These are phyloP conservation scores for Limtongia smithiae DNA, from an alignment of 805 yeast species.

Conservation along the genomic window DNA sequence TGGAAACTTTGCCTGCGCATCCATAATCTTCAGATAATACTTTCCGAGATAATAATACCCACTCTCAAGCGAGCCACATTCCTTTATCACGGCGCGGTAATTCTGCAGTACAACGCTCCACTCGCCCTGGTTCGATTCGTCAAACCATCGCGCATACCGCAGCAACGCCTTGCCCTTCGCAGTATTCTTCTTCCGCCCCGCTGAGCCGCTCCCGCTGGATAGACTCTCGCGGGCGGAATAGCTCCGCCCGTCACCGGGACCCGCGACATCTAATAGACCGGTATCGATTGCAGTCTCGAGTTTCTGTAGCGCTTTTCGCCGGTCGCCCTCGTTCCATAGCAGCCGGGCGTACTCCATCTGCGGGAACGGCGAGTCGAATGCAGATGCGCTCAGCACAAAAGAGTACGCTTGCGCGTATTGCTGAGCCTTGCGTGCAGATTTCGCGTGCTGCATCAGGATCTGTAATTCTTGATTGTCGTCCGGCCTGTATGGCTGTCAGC, in stretches of 20 bases:
- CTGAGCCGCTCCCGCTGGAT: no score
- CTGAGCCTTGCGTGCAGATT: slow-evolving; percentile 61
- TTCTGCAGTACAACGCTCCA: slow-evolving; percentile 68
- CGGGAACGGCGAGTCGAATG: slow-evolving; percentile 36
- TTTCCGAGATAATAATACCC: slow-evolving; percentile 78
- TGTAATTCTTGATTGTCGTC: slow-evolving; percentile 42
- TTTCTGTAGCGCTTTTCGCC: slow-evolving; percentile 63
- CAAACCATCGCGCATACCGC: slow-evolving; percentile 84
- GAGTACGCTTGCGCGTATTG: slow-evolving; percentile 71
- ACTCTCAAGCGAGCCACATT: slow-evolving; percentile 64
- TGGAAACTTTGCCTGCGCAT: slow-evolving; percentile 52
- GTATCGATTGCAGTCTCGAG: slow-evolving; percentile 19
- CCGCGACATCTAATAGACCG: slow-evolving; percentile 25
- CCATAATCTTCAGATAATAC: slow-evolving; percentile 73
- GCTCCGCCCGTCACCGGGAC: no score
- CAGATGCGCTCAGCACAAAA: slow-evolving; percentile 56
- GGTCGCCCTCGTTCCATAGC: slow-evolving; percentile 87
- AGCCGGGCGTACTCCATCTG: slow-evolving; percentile 70
- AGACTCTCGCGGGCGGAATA: no score
- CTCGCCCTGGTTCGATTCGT: slow-evolving; percentile 76
- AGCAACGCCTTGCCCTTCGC: slow-evolving; percentile 58
- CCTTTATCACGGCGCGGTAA: slow-evolving; percentile 55
- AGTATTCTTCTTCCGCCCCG: no score
- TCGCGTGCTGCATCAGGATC: slow-evolving; percentile 54
- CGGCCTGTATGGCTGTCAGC: no score